Evolutionary conservation across 371 early-diverging fungal species (phyloP), one percentile per base, ranked within the genome.

Genomic region (Lichtheimia hyalospora): DNA sequence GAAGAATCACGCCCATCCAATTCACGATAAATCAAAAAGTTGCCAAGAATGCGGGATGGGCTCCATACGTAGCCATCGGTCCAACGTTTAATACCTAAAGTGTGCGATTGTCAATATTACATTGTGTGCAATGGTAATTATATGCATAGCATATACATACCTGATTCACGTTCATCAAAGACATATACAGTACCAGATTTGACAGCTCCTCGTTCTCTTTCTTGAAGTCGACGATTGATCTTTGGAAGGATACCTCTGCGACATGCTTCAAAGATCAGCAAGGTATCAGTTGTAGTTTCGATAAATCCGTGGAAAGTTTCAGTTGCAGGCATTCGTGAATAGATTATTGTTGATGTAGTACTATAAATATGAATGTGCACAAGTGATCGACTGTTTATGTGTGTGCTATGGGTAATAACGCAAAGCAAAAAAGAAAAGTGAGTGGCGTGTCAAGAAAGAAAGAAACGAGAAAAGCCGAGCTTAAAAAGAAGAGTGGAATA

Each of bases 11-110:
- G 80, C 28, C 81, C 81, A 66, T 88, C 89, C 3, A 89, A 64
- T 62, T 92, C 90, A 48, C 89, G 88, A 67, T 92, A 91, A 51
- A 89, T 84, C 44, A 91, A 65, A 63, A 91, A 92, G 69, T 88
- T 87, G 40, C 91, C 92, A 25, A 87, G 79, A 2, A 91, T 88
- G 25, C 95, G 85, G 27, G 91, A 91, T 6, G 94, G 92, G 20
- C 91, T 89, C 95, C 94, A 93, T 18, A 85, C 82, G 21, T 85
- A 77, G 14, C 94, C 93, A 69, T 94, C 95, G 2, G 95, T 95
- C 95, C 95, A 95, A 42, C 95, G 77, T 59, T 90, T 89, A 68
- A 95, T 75, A 12, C 94, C 90, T 92, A 7, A 52, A 42, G 10
- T 34, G 10, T 34, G 8, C 10, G 2, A 34, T 34, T 10, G 2